Percentiles rank a stretch among this genome's conserved stretches.
These are phyloP conservation scores for Mycena floridula DNA, from an alignment of 768 basidiomycete species.

Conservation along the genomic window DNA sequence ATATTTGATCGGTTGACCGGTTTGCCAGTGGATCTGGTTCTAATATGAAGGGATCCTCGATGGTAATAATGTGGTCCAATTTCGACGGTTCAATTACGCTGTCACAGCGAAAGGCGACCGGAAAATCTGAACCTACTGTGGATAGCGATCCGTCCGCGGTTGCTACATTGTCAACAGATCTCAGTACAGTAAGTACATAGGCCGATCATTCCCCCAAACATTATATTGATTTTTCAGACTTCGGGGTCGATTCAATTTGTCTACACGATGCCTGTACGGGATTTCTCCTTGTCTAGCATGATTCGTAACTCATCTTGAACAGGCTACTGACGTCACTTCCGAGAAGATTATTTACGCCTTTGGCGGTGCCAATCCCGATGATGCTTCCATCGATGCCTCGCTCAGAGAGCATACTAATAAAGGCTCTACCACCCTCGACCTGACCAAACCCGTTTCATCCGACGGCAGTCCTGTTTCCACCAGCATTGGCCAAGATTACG, in stretches of 20 bases:
- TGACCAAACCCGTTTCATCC: conserved; percentile 31
- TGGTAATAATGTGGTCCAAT: conserved; percentile 76
- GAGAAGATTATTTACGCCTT: conserved; percentile 58
- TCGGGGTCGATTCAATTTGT: conserved; percentile 40
- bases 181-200: conserved; percentile 29
- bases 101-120: conserved; percentile 53
- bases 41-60: conserved; percentile 48
- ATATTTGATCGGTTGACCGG: background rate
- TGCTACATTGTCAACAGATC: conserved; percentile 32
- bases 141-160: conserved; percentile 44
- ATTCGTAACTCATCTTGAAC: background rate
- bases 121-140: conserved; percentile 51
- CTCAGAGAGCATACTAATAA: conserved; percentile 42
- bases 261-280: conserved; percentile 44
- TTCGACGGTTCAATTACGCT: conserved; percentile 54
- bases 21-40: conserved; percentile 50
- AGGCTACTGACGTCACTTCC: conserved; percentile 36
- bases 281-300: conserved; percentile 1
- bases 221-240: conserved; percentile 21
- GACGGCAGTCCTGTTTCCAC: conserved; percentile 10
- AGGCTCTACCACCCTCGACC: conserved; percentile 38
- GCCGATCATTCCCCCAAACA: background rate
- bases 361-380: conserved; percentile 40
- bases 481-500: no score
- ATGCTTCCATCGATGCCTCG: conserved; percentile 35